Evolutionary conservation across 225 moss, liverwort and hornwort species (phyloP), one percentile per base, ranked within the genome.

Genomic region (Sphagnum tenellum): DNA sequence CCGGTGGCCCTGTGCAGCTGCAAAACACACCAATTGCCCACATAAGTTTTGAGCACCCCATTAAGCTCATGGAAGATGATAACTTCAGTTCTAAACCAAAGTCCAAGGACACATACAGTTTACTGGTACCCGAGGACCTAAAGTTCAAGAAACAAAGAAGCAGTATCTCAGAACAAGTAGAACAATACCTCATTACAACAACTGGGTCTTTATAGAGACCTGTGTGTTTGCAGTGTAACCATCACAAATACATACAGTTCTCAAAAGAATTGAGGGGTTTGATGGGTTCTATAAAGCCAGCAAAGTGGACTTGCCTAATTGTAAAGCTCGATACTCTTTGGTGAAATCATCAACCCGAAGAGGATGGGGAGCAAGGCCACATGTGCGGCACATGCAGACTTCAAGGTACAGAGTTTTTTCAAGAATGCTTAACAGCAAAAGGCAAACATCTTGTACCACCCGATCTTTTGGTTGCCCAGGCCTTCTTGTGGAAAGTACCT

Each of bases 381-480:
- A 96, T 44, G 88, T 92, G 80, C 78, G 86, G 62, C 77, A 79
- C 51, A 92, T 78, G 56, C 80, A 88, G 8, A 92, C 81, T 65
- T 83, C 82, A 68, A 96, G 78, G 75, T 80, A 89, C 2, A 96
- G 62, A 66, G 92, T 75, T 74, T 89, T 96, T 72, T 96, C 96
- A 67, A 96, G 61, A 71, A 96, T 75, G 57, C 88, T 77, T 9
- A 96, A 53, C 44, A 96, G 77, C 69, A 96, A 75, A 62, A 77
- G 63, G 55, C 86, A 88, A 29, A 96, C 84, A 65, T 90, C 83
- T 75, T 76, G 85, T 44, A 79, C 87, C 74, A 73, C 65, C 56
- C 65, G 71, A 60, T 81, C 76, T 62, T 73, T 73, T 45, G 70
- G 47, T 80, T 72, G 81, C 65, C 85, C 83, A 70, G 82, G 73